These are phyloP conservation scores for Albophoma yamanashiensis DNA, from an alignment of 2,329 filamentous ascomycete genomes.

Conservation along the genomic window DNA sequence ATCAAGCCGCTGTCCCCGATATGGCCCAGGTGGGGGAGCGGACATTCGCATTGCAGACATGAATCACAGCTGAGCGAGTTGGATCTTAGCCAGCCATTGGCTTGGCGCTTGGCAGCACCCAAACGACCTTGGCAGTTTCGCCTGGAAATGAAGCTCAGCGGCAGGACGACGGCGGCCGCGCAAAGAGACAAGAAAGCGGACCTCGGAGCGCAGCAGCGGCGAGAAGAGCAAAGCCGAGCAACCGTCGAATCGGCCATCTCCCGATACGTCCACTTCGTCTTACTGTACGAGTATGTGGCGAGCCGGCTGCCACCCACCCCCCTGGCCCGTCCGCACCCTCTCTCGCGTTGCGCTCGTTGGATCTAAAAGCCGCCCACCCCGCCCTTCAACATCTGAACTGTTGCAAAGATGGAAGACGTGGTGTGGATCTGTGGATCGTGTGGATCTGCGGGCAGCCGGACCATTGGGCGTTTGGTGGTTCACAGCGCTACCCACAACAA, in stretches of 20 bases:
- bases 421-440: not conserved
- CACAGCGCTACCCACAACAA: not conserved
- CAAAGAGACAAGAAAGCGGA: not conserved
- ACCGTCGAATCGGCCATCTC: not conserved
- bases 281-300: no score
- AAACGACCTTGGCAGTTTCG: not conserved
- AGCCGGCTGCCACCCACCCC: not conserved
- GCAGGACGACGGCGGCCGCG: not conserved
- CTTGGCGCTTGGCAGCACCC: not conserved
- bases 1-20: not conserved
- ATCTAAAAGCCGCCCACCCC: not conserved
- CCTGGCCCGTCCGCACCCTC: not conserved
- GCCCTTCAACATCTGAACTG: not conserved
- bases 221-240: not conserved
- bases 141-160: not conserved
- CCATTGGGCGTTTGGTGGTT: not conserved
- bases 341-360: not conserved
- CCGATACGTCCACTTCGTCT: not conserved
- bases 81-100: not conserved
- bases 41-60: not conserved
- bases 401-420: not conserved
- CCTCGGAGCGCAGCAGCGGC: not conserved
- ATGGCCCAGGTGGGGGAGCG: not conserved
- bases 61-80: not conserved
- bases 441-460: conserved; percentile 1